These are phyloP conservation scores for Craterostigma plantagineum DNA, from an alignment of 257 asterid species.

Conservation along the genomic window DNA sequence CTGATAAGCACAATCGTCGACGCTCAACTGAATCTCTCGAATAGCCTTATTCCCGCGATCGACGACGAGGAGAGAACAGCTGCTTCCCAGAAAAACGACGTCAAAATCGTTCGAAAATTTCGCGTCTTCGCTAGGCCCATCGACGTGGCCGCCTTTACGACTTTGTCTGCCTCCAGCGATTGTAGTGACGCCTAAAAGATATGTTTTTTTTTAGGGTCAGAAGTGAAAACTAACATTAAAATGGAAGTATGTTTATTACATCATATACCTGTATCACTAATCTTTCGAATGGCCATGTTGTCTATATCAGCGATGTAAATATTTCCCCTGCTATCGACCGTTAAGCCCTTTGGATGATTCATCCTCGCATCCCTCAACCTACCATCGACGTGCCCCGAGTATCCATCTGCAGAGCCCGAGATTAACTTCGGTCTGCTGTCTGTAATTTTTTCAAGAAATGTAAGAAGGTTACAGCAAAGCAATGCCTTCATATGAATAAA, in stretches of 20 bases:
- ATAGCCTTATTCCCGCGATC: slow-evolving; percentile 93
- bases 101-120: slow-evolving; percentile 88
- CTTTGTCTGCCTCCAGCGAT: slow-evolving; percentile 91
- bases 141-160: slow-evolving; percentile 84
- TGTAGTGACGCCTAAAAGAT: slow-evolving; percentile 61
- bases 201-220: not conserved
- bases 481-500: too few relatives aligned
- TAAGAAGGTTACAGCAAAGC: not conserved
- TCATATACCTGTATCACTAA: slow-evolving; percentile 41
- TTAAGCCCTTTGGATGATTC: slow-evolving; percentile 66
- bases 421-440: slow-evolving; percentile 54
- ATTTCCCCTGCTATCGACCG: slow-evolving; percentile 57
- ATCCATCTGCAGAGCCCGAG: slow-evolving; percentile 60
- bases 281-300: slow-evolving; percentile 62
- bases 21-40: slow-evolving; percentile 82
- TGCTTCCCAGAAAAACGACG: slow-evolving; percentile 82
- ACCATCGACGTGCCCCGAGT: slow-evolving; percentile 54
- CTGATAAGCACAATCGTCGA: slow-evolving; percentile 97
- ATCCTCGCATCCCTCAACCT: slow-evolving; percentile 44
- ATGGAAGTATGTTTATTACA: not conserved
- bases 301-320: slow-evolving; percentile 53
- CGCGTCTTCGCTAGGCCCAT: slow-evolving; percentile 97
- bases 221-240: not conserved
- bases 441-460: slow-evolving; percentile 8
- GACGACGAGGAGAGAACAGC: slow-evolving; percentile 92